phyloP scores from a whole-genome alignment of 164 flowering plant species.

The Dillenia suffruticosa region DNA sequence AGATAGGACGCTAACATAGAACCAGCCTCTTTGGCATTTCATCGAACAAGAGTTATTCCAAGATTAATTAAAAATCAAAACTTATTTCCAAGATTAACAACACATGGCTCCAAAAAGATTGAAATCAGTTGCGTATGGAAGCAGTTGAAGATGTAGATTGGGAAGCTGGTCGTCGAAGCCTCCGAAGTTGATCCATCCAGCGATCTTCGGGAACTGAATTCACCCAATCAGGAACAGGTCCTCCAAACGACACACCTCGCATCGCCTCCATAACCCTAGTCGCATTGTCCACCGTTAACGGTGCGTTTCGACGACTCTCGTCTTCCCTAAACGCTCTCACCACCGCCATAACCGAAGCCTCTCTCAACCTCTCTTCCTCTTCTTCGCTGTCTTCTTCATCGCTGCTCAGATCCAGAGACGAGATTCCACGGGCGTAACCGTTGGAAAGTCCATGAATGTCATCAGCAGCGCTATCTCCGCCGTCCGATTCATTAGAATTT shows the following conservation, averaged over 20 bases:
- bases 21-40: no score
- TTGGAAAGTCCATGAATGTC: not conserved
- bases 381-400: no score
- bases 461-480: no score
- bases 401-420: slow-evolving; percentile 18
- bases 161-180: slow-evolving; percentile 29
- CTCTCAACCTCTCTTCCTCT: slow-evolving; percentile 32
- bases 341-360: slow-evolving; percentile 36
- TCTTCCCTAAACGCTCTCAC: slow-evolving; percentile 64
- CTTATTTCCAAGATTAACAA: no score
- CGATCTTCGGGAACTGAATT: slow-evolving; percentile 45
- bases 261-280: slow-evolving; percentile 68
- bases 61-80: no score
- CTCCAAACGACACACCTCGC: slow-evolving; percentile 62
- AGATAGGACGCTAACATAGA: no score
- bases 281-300: slow-evolving; percentile 56
- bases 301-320: slow-evolving; percentile 67
- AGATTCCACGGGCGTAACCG: no score
- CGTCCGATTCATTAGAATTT: not conserved
- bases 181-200: slow-evolving; percentile 63
- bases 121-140: no score
- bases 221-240: slow-evolving; percentile 61
- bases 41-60: no score
- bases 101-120: no score
- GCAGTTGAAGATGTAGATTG: no score